These are phyloP conservation scores for Claviceps sp. DNA, from an alignment of 2,329 filamentous ascomycete genomes.

Conservation along the genomic window DNA sequence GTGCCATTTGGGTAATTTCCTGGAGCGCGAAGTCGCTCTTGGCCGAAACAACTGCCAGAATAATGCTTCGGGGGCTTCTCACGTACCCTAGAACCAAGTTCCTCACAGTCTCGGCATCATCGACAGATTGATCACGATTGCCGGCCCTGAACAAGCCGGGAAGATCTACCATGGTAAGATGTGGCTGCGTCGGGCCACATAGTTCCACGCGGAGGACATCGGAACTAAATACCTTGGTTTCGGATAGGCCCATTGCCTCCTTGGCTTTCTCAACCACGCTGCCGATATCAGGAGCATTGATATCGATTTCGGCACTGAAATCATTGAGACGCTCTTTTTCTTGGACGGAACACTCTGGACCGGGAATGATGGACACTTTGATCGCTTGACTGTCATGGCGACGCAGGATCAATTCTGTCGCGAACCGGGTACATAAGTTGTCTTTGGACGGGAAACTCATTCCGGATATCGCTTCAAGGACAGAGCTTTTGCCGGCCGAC, in stretches of 20 bases:
- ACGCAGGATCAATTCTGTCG: slow-evolving; percentile 47
- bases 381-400: slow-evolving; percentile 21
- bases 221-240: slow-evolving; percentile 22
- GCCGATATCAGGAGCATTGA: slow-evolving; percentile 3
- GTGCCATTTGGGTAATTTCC: slow-evolving; percentile 18
- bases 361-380: slow-evolving; percentile 19
- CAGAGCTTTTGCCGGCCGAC: slow-evolving; percentile 50
- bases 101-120: slow-evolving; percentile 10
- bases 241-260: slow-evolving; percentile 7
- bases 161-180: slow-evolving; percentile 45
- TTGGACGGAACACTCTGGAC: slow-evolving; percentile 12
- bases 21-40: slow-evolving; percentile 45
- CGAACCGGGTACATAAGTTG: slow-evolving; percentile 47
- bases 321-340: slow-evolving; percentile 11
- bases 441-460: slow-evolving; percentile 46
- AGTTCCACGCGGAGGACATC: slow-evolving; percentile 36
- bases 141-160: slow-evolving; percentile 38
- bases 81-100: slow-evolving; percentile 42
- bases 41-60: slow-evolving; percentile 43
- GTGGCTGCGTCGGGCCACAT: slow-evolving; percentile 30
- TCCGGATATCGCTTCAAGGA: slow-evolving; percentile 50
- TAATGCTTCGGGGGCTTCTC: slow-evolving; percentile 39
- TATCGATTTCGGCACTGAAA: slow-evolving; percentile 4
- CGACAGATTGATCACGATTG: slow-evolving; percentile 26
- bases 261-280: slow-evolving; percentile 5